Conservation (phyloP, 176 grass and related monocot species). For the Poa annua region DNA sequence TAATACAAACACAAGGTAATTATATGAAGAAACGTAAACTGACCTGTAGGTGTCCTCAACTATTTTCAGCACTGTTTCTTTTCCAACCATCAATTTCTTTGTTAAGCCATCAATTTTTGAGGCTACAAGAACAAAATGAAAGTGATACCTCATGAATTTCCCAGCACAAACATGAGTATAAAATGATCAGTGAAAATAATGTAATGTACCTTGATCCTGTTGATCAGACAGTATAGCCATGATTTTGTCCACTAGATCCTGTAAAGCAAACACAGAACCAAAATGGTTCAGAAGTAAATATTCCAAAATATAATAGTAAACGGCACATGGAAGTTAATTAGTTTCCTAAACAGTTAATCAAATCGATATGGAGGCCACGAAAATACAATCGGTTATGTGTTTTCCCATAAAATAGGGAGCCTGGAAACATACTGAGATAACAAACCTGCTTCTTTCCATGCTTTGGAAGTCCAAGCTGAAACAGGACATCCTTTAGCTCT, state of each 20-base stretch:
- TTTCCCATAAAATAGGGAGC: background rate
- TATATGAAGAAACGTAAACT: constrained; percentile 19
- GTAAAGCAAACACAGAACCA: constrained; percentile 25
- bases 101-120: constrained; percentile 34
- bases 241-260: constrained; percentile 76
- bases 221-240: constrained; percentile 54
- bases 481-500: constrained; percentile 85
- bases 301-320: constrained; percentile 9
- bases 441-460: constrained; percentile 88
- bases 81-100: constrained; percentile 44
- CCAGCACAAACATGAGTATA: constrained; percentile 9
- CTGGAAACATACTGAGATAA: background rate
- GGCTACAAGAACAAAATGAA: constrained; percentile 46
- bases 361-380: background rate
- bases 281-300: constrained; percentile 25
- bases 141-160: background rate
- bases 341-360: background rate
- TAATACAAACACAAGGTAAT: background rate
- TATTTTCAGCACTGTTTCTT: constrained; percentile 62
- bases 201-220: constrained; percentile 53
- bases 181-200: constrained; percentile 12
- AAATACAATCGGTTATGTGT: background rate
- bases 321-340: background rate
- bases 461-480: constrained; percentile 68
- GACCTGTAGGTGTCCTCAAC: constrained; percentile 75